A percentile compares a stretch with the other conserved stretches of the same genome.
phyloP scores from a whole-genome alignment of 345 rosid species.

The Nasturtium officinale region DNA sequence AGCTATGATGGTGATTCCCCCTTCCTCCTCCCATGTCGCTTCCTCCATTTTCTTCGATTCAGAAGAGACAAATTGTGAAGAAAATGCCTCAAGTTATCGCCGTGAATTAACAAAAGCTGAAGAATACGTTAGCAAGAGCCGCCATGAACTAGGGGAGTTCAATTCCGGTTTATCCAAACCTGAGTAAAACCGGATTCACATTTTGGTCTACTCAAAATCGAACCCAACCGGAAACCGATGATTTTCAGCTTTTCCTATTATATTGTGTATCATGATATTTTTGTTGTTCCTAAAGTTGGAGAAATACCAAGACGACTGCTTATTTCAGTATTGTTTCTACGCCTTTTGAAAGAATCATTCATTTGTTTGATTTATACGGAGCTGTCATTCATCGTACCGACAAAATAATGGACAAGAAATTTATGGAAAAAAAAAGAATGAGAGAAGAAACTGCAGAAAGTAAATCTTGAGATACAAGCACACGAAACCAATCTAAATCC shows the following conservation, averaged over 20 bases:
- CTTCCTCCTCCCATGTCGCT: constrained; percentile 37
- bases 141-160: constrained; percentile 32
- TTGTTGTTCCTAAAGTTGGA: not conserved
- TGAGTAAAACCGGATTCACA: not conserved
- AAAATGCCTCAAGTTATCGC: not conserved
- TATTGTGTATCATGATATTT: not conserved
- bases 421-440: not conserved
- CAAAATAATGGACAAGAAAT: not conserved
- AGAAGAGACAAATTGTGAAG: not conserved
- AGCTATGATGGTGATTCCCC: constrained; percentile 60
- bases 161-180: constrained; percentile 28
- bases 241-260: not conserved
- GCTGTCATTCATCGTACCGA: constrained; percentile 29
- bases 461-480: constrained; percentile 29
- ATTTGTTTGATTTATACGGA: constrained; percentile 20
- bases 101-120: constrained; percentile 3
- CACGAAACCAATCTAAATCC: constrained; percentile 1
- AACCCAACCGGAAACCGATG: not conserved
- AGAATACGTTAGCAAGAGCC: constrained; percentile 28
- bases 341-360: constrained; percentile 15
- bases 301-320: no score
- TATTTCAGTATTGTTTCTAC: not conserved
- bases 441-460: not conserved
- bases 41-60: constrained; percentile 35
- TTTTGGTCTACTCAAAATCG: not conserved